These are phyloP conservation scores for Neophaeococcomyces aloes DNA, from an alignment of 2,329 filamentous ascomycete species.

Conservation along the genomic window DNA sequence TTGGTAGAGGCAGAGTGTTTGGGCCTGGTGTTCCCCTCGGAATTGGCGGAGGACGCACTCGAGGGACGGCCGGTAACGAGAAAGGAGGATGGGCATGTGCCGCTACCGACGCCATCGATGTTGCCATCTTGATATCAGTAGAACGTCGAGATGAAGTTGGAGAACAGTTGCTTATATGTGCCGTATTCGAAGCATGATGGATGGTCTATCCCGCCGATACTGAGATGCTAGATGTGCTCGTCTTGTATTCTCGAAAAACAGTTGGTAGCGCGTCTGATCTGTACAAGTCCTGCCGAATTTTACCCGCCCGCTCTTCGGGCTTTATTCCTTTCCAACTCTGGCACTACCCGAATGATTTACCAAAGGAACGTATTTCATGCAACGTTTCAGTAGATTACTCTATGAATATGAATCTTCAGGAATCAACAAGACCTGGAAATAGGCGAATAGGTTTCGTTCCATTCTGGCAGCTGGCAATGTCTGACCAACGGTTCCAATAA, in stretches of 20 bases:
- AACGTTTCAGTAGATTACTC: no score
- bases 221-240: not conserved
- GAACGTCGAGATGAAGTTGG: not conserved
- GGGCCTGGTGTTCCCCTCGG: conserved; percentile 18
- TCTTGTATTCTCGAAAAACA: conserved; percentile 2
- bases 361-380: no score
- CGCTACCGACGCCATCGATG: conserved; percentile 16
- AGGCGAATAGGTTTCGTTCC: no score
- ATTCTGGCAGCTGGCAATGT: no score
- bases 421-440: no score
- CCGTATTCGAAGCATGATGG: not conserved
- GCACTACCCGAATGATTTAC: no score
- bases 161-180: no score
- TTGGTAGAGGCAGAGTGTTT: conserved; percentile 16
- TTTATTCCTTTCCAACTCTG: no score
- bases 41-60: conserved; percentile 20
- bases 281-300: not conserved
- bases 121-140: not conserved
- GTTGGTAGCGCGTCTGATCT: not conserved
- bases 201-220: not conserved
- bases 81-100: conserved; percentile 14
- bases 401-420: no score
- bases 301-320: not conserved
- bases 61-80: conserved; percentile 18
- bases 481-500: no score